Percentiles rank a stretch among this genome's conserved stretches.
phyloP scores from a whole-genome alignment of 768 basidiomycete genomes.

The Mycena rebaudengoi region DNA sequence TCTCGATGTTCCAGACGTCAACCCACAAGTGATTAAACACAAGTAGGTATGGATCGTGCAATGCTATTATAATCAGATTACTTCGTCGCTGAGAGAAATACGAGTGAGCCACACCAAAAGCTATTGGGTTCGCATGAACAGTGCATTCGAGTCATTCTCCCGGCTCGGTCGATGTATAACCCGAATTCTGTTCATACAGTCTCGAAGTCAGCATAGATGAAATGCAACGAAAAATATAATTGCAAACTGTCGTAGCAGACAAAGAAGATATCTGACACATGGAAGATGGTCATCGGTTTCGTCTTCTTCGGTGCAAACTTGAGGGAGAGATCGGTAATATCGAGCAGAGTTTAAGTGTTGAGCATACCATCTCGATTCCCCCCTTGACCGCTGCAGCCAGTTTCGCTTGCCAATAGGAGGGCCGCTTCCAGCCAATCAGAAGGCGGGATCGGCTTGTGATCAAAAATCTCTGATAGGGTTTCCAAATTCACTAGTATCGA shows the following conservation, averaged over 20 bases:
- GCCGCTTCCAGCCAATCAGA: no score
- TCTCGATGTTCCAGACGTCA: slow-evolving; percentile 79
- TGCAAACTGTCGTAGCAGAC: slow-evolving; percentile 80
- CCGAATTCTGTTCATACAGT: slow-evolving; percentile 78
- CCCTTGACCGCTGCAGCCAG: slow-evolving; percentile 28
- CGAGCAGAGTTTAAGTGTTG: slow-evolving; percentile 79
- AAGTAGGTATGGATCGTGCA: slow-evolving; percentile 81
- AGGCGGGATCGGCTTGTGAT: no score
- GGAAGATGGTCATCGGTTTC: slow-evolving; percentile 77
- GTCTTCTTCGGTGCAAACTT: slow-evolving; percentile 50
- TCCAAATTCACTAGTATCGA: no score
- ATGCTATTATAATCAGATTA: slow-evolving; percentile 49
- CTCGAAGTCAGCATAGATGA: not conserved
- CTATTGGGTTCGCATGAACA: slow-evolving; percentile 75
- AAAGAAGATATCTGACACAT: slow-evolving; percentile 78
- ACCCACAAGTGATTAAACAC: slow-evolving; percentile 81
- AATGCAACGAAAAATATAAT: not conserved
- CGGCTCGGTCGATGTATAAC: slow-evolving; percentile 82
- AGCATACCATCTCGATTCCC: slow-evolving; percentile 50
- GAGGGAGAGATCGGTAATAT: slow-evolving; percentile 73
- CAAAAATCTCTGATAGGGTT: no score
- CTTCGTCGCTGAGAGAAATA: not conserved
- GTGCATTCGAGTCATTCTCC: slow-evolving; percentile 71
- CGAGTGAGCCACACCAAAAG: slow-evolving; percentile 63
- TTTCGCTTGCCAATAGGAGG: no score